A percentile compares a stretch with the other conserved stretches of the same genome.
These are phyloP conservation scores for Emmonsiellopsis sp. DNA, from an alignment of 2,329 filamentous ascomycete genomes.

Conservation along the genomic window DNA sequence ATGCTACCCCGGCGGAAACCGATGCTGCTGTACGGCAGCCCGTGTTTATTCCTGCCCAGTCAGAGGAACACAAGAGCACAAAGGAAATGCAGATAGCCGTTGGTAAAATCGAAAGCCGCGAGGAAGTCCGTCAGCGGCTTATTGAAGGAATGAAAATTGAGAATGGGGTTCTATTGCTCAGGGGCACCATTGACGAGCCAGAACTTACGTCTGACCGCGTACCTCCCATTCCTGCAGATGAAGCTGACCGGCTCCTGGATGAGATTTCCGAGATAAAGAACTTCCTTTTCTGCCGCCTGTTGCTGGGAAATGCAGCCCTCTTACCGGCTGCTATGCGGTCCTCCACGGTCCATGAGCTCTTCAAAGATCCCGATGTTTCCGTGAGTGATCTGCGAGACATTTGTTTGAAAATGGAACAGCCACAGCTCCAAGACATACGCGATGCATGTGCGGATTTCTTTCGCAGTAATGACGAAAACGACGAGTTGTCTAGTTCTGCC, in stretches of 20 bases:
- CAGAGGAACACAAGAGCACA: slow-evolving; percentile 9
- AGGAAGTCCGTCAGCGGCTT: slow-evolving; percentile 32
- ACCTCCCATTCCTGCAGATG: slow-evolving; percentile 31
- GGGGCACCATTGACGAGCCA: slow-evolving; percentile 22
- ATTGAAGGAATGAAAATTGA: slow-evolving; percentile 31
- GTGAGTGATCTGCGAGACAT: slow-evolving; percentile 37
- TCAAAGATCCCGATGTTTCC: slow-evolving; percentile 33
- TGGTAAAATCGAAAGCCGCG: slow-evolving; percentile 35
- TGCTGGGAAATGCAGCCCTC: slow-evolving; percentile 37
- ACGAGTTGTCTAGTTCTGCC: slow-evolving; percentile 15
- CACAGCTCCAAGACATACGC: slow-evolving; percentile 40
- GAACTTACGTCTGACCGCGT: slow-evolving; percentile 22
- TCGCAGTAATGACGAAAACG: slow-evolving; percentile 25
- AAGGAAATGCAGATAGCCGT: slow-evolving; percentile 19
- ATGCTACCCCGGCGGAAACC: background rate
- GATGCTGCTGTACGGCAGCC: background rate
- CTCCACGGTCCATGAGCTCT: slow-evolving; percentile 36
- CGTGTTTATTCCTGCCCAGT: background rate
- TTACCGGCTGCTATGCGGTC: slow-evolving; percentile 34
- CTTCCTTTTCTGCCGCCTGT: slow-evolving; percentile 39
- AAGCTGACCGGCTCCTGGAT: slow-evolving; percentile 32
- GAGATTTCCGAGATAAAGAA: slow-evolving; percentile 43
- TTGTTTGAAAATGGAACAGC: slow-evolving; percentile 39
- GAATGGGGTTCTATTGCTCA: background rate
- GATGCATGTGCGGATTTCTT: slow-evolving; percentile 44